Evolutionary conservation across 2,329 filamentous ascomycete genomes (phyloP), one percentile per base, ranked within the genome.

Genomic region (Nemania sp.): DNA sequence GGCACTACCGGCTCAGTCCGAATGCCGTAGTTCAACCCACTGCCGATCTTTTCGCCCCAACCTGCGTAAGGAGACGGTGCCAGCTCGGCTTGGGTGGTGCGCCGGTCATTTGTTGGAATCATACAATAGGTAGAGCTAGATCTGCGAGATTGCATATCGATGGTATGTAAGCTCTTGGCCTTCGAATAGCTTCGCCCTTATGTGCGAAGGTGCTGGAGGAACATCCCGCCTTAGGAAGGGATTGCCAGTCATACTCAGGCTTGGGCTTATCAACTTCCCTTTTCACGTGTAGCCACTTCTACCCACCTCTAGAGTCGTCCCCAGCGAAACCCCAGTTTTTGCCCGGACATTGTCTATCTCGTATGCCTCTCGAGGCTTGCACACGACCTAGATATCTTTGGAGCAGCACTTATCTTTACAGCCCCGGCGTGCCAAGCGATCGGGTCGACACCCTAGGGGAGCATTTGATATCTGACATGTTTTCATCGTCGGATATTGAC

Each of bases 231-330:
- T 51, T 44, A 43, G 54, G 54, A 57, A 57, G 54, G 47, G 56
- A 58, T 58, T 58, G 44, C 51, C 54, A 51, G 40, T 37, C 40
- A 23, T 23, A 30, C 39, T 34, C 44, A 17, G 48, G 48, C 34
- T 49, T 46, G 20, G 40, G 52, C 56, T 58, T 58, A 40, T 44
- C 56, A 58, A 56, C 56, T 58, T 58, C 56, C 56, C 46, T 26
- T 56, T 58, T 56, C 37, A 58, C 40, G 2, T 39, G 24, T 52
- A 55, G 52, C 34, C 47, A 5, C 30, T 33, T 40, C 23, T 41
- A 40, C 22, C 48, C 36, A 49, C 42, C 46, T 47, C 30, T 26
- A 12, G 17, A 31, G 49, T 24, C 34, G 22, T 24, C 47, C 36
- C 55, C 34, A 52, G 44, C 37, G 19, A 26, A 28, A 43, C 22